phyloP scores from a whole-genome alignment of 192 early-diverging fungal species.

The Gaertneriomyces sp. region DNA sequence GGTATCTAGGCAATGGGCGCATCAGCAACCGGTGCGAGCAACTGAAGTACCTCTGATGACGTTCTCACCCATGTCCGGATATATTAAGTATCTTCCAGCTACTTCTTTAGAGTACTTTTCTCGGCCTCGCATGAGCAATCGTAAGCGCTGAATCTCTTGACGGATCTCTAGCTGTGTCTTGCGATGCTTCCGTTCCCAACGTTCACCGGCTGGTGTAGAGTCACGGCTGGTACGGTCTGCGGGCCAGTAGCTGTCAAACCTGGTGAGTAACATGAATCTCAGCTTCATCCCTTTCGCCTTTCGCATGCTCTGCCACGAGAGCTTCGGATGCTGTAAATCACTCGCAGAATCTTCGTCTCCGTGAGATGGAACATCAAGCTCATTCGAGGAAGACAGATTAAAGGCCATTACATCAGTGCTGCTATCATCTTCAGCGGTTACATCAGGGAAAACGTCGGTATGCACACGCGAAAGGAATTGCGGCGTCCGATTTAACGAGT shows the following conservation, averaged over 20 bases:
- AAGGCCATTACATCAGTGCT: background rate
- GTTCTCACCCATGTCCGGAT: slow-evolving; percentile 2
- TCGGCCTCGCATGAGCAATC: slow-evolving; percentile 1
- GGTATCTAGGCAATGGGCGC: background rate
- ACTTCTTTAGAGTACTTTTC: background rate
- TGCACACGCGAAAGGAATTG: background rate
- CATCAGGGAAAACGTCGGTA: background rate
- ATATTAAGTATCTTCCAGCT: background rate
- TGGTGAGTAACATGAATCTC: background rate
- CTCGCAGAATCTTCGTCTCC: background rate
- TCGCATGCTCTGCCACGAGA: background rate
- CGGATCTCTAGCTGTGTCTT: background rate
- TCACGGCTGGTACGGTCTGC: background rate
- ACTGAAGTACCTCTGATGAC: background rate
- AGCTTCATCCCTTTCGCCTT: background rate
- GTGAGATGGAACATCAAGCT: background rate
- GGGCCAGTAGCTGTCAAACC: slow-evolving; percentile 4
- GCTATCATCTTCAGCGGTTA: background rate
- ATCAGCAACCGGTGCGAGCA: too few species aligned
- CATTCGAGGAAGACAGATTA: background rate
- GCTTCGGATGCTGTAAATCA: background rate
- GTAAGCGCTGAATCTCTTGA: background rate
- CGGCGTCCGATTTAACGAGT: background rate
- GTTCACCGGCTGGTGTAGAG: background rate
- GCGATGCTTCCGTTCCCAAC: background rate